Base-by-base conservation (phyloP, 768 basidiomycete genomes). In the Stropharia rugosoannulata region DNA sequence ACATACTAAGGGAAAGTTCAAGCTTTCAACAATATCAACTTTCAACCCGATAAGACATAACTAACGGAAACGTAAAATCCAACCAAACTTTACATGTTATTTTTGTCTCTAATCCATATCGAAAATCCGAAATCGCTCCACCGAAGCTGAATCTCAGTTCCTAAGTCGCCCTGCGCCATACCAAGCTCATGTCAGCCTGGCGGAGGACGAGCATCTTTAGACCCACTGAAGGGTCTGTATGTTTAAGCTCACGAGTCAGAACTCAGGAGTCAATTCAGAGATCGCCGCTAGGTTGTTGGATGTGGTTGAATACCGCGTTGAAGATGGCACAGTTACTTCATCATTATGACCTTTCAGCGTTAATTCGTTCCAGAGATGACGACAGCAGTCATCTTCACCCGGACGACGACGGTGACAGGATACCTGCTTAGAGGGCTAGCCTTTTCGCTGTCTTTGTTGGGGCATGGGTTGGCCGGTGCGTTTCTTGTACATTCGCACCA, bases 401-500 rank as follows among this genome's bases (percentile, higher is more conserved):
- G 8, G 36, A 50, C 19, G 66, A 66, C 19, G 68, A 71, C 29
- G 68, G 67, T 18, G 60, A 62, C 22, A 48, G 63, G n/a, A 55
- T 43, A 49, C 59, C 38, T 22, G 54, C 56, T 27, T 42, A 11
- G 53, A 47, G 38, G 48, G 56, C 4, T 52, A 60, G 22, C 22
- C 22, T 22, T 22, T 4, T 22, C 22, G 22, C 22, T 1, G 57
- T 55, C 7, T 66, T 71, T 36, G 72, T 66, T 19, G 63, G 90
- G 2, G 22, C 37, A 13, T 94, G 88, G 90, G 82, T 90, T 52
- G 92, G 95, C 76, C 86, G 91, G 92, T 94, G 84, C 67, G 88
- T 80, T 49, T 40, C 9, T 59, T 68, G 61, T 49, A 51, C 54
- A 22, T 52, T 22, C 12, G 49, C 10, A 44, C 47, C 46, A 19